Evolutionary conservation across 805 yeast species (phyloP).

Genomic region (Wickerhamomyces ciferrii): DNA sequence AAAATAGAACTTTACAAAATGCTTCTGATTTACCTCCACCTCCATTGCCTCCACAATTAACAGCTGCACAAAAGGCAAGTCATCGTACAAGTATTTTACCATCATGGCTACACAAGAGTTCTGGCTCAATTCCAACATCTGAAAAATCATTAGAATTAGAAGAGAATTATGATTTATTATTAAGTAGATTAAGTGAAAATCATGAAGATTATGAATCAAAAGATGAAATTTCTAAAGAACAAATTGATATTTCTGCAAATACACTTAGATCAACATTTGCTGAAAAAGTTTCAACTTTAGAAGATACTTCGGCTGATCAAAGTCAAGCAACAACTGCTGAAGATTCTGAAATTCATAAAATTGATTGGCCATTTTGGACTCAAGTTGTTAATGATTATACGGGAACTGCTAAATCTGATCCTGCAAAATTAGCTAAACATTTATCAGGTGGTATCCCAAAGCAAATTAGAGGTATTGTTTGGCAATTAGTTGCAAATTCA

Average conservation of each 20-base stretch:
- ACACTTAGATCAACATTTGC: constrained; percentile 28
- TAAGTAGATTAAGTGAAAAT: constrained; percentile 54
- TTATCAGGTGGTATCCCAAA: constrained; percentile 78
- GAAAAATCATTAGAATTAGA: constrained; percentile 20
- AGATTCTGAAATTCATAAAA: constrained; percentile 27
- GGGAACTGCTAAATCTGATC: constrained; percentile 55
- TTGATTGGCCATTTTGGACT: constrained; percentile 90
- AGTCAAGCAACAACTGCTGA: constrained; percentile 4
- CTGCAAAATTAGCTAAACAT: constrained; percentile 52
- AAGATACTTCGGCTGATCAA: constrained; percentile 4
- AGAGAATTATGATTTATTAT: constrained; percentile 52
- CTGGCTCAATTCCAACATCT: constrained; percentile 7
- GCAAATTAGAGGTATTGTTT: constrained; percentile 81
- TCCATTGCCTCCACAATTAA: constrained; percentile 21
- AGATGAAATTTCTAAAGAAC: constrained; percentile 47
- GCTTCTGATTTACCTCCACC: constrained; percentile 26
- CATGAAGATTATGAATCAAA: constrained; percentile 43
- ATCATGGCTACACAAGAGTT: constrained; percentile 17
- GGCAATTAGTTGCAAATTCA: constrained; percentile 86
- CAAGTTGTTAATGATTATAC: constrained; percentile 72
- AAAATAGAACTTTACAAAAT: constrained; percentile 4
- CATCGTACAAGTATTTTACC: constrained; percentile 18
- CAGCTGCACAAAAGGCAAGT: constrained; percentile 16
- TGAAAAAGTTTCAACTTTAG: constrained; percentile 15
- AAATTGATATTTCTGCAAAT: constrained; percentile 41